Conservation (phyloP, 371 early-diverging fungal genomes). For the Mortierella sp. region DNA sequence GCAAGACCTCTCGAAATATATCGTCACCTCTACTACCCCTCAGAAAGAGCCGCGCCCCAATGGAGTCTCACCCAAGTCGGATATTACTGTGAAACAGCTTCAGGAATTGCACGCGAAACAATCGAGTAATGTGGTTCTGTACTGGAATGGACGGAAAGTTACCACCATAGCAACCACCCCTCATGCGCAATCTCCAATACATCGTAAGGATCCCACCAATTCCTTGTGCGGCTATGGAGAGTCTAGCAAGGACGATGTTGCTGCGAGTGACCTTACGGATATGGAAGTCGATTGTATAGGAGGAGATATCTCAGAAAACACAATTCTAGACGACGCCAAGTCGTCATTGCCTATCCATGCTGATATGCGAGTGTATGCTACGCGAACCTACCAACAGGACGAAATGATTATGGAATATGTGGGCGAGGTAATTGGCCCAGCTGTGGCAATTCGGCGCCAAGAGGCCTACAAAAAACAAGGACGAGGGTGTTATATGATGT, state of each 20-base stretch:
- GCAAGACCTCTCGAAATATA: not conserved
- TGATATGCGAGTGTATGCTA: constrained; percentile 14
- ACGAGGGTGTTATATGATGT: constrained; percentile 26
- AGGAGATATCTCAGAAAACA: not conserved
- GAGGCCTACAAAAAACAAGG: constrained; percentile 19
- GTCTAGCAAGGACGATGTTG: not conserved
- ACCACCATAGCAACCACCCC: not conserved
- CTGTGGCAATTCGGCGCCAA: constrained; percentile 16
- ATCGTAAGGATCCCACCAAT: not conserved
- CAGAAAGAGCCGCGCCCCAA: constrained; percentile 1
- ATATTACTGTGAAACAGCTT: not conserved
- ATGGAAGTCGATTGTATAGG: constrained; percentile 3
- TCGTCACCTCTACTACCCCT: not conserved
- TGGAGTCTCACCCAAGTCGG: not conserved
- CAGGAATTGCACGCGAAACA: constrained; percentile 9
- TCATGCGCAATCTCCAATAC: not conserved
- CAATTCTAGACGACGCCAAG: not conserved
- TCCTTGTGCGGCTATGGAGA: too few relatives aligned
- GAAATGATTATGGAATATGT: constrained; percentile 27
- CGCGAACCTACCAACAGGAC: constrained; percentile 4
- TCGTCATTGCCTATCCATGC: constrained; percentile 4
- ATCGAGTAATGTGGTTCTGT: constrained; percentile 6
- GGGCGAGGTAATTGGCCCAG: constrained; percentile 22
- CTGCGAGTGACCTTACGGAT: not conserved
- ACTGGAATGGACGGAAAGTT: constrained; percentile 26